Evolutionary conservation across 1,284 basidiomycete genomes (phyloP).

Genomic region (Fomitopsis schrenkii): DNA sequence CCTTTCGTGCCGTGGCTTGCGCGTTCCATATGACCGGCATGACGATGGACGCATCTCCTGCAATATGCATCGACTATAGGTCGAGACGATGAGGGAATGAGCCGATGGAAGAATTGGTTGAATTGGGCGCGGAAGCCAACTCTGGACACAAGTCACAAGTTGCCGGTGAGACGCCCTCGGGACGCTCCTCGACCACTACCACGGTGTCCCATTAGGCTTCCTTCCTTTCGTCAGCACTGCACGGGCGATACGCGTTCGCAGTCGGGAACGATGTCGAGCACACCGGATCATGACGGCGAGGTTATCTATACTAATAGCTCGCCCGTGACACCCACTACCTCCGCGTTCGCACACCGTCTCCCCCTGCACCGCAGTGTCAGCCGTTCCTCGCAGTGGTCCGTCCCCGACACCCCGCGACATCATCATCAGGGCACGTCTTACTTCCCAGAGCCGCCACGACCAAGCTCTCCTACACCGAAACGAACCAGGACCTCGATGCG

Average conservation of each 20-base stretch:
- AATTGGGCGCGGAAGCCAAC: too few relatives aligned
- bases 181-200: neutral
- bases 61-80: too few relatives aligned
- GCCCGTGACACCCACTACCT: constrained; percentile 21
- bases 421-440: constrained; percentile 69
- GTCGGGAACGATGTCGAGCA: constrained; percentile 29
- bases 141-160: neutral
- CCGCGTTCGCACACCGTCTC: constrained; percentile 21
- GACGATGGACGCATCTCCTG: too few relatives aligned
- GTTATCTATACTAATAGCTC: constrained; percentile 12
- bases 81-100: too few relatives aligned
- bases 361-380: constrained; percentile 46
- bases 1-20: neutral
- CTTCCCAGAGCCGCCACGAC: constrained; percentile 38
- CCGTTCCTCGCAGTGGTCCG: constrained; percentile 52
- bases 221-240: neutral
- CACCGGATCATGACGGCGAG: constrained; percentile 19
- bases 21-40: neutral
- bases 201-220: neutral
- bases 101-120: too few relatives aligned
- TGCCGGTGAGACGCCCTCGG: neutral
- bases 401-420: constrained; percentile 53
- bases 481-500: constrained; percentile 38
- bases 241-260: neutral
- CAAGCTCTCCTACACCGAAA: constrained; percentile 36